A percentile compares a stretch with the other conserved stretches of the same genome.
phyloP scores from a whole-genome alignment of 192 early-diverging fungal genomes.

The Spinellus fusiger region DNA sequence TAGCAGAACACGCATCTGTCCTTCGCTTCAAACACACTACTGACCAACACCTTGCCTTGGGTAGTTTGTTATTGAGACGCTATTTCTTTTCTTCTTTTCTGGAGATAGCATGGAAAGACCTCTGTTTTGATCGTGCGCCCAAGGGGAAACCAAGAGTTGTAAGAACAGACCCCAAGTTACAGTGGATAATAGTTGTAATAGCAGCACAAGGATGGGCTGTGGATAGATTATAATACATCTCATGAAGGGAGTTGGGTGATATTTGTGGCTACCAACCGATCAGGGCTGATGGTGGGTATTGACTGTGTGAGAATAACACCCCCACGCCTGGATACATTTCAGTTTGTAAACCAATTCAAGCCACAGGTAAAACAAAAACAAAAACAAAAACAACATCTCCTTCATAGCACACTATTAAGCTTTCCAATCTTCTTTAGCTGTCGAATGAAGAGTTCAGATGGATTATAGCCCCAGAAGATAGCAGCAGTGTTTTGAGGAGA shows the following conservation, averaged over 20 bases:
- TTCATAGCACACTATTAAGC: background rate
- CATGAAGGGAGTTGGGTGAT: slow-evolving; percentile 26
- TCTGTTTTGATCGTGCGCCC: slow-evolving; percentile 1
- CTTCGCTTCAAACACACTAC: slow-evolving; percentile 12
- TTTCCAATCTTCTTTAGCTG: background rate
- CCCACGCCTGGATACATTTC: background rate
- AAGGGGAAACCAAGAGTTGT: slow-evolving; percentile 11
- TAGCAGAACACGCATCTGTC: slow-evolving; percentile 6
- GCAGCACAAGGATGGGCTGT: background rate
- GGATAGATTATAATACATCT: slow-evolving; percentile 16
- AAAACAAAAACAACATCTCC: background rate
- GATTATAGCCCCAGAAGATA: background rate
- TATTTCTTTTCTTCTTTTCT: slow-evolving; percentile 8
- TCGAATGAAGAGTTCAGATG: background rate
- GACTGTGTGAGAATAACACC: slow-evolving; percentile 11
- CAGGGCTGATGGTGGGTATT: background rate
- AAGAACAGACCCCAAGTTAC: background rate
- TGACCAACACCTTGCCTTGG: slow-evolving; percentile 8
- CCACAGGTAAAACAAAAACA: slow-evolving; percentile 16
- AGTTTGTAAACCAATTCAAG: slow-evolving; percentile 6
- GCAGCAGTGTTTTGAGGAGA: background rate
- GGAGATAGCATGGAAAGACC: background rate
- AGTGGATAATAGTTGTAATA: background rate
- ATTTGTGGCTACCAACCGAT: slow-evolving; percentile 8
- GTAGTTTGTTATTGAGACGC: slow-evolving; percentile 5